Conservation (phyloP, 371 early-diverging fungal species). For the Batrachochytrium dendrobatidis region DNA sequence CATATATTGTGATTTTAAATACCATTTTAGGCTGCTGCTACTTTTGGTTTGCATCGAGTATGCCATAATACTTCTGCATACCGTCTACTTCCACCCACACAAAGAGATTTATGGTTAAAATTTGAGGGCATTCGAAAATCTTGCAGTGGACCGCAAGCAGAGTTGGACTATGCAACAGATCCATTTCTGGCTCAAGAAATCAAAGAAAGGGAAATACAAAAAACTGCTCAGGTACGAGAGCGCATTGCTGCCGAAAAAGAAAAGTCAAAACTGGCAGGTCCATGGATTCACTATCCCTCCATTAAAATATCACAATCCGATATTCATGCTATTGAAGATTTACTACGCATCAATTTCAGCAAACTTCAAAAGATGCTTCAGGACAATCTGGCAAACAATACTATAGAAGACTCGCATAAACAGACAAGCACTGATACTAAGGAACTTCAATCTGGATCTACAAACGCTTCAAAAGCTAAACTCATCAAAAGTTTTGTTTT, state of each 20-base stretch:
- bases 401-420: background rate
- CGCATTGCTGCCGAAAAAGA: constrained; percentile 10
- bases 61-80: constrained; percentile 63
- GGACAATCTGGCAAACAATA: background rate
- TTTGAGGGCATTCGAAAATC: constrained; percentile 43
- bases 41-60: constrained; percentile 74
- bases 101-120: constrained; percentile 64
- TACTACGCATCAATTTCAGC: background rate
- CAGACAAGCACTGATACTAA: background rate
- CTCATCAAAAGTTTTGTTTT: constrained; percentile 35
- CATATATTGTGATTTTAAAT: background rate
- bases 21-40: constrained; percentile 47
- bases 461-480: no score
- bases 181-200: constrained; percentile 58
- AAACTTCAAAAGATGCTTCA: background rate
- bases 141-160: constrained; percentile 23
- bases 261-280: constrained; percentile 8
- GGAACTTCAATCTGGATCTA: background rate
- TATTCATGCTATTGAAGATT: constrained; percentile 23
- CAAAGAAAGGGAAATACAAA: constrained; percentile 28
- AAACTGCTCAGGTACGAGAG: constrained; percentile 18
- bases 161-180: constrained; percentile 64
- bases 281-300: constrained; percentile 11
- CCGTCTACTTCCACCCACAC: constrained; percentile 66
- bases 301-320: background rate